Conservation (phyloP, 306 rosid species). For the Carpinus viminea region DNA sequence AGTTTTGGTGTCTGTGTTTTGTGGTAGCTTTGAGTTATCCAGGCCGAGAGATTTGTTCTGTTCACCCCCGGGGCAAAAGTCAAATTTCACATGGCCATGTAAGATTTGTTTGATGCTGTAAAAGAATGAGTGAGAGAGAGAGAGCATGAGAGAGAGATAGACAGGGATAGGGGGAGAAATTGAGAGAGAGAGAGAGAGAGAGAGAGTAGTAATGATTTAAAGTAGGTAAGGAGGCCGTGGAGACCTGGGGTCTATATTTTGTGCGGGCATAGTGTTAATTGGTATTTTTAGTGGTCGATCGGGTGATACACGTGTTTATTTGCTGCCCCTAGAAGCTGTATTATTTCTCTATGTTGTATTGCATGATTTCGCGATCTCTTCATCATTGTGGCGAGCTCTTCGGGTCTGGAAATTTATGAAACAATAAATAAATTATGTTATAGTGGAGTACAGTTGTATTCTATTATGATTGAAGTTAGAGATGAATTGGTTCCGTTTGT, state of each 20-base stretch:
- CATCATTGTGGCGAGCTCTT: constrained; percentile 19
- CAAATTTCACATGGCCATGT: constrained; percentile 42
- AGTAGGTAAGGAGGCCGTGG: constrained; percentile 28
- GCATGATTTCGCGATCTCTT: constrained; percentile 39
- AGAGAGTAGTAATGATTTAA: constrained; percentile 25
- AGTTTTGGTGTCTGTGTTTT: constrained; percentile 37
- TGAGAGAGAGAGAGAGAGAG: constrained; percentile 12
- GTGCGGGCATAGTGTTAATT: constrained; percentile 33
- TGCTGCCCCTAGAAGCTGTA: constrained; percentile 30
- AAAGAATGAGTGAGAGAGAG: constrained; percentile 20
- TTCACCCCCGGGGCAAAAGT: constrained; percentile 25
- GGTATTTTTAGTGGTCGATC: constrained; percentile 31
- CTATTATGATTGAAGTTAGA: neutral
- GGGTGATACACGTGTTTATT: constrained; percentile 33
- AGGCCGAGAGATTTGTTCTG: constrained; percentile 36
- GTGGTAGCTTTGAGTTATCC: constrained; percentile 24
- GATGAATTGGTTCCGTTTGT: neutral
- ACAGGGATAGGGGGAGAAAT: constrained; percentile 6
- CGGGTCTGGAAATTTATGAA: constrained; percentile 18
- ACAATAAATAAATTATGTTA: constrained; percentile 8
- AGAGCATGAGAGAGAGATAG: constrained; percentile 4
- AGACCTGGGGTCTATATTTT: constrained; percentile 21
- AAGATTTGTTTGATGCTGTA: constrained; percentile 44
- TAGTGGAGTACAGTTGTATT: constrained; percentile 29
- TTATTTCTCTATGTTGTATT: neutral